These are phyloP conservation scores for Cyberlindnera subsufficiens DNA, from an alignment of 805 yeast species.

Conservation along the genomic window DNA sequence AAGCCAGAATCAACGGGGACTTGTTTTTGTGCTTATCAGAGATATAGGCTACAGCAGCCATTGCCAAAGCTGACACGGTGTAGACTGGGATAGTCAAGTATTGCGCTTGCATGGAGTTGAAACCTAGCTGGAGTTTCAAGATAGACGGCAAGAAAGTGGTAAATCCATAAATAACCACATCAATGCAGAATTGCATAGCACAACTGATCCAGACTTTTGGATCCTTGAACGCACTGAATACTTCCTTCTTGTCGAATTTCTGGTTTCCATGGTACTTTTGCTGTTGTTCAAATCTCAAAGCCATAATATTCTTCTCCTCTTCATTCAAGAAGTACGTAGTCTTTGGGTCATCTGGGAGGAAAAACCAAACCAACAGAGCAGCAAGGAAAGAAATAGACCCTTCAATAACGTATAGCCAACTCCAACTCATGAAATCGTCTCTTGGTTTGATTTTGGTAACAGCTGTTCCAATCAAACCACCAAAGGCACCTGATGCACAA, in stretches of 20 bases:
- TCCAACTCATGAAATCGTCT: constrained; percentile 28
- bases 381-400: constrained; percentile 29
- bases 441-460: constrained; percentile 25
- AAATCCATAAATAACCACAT: constrained; percentile 33
- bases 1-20: constrained; percentile 27
- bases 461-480: constrained; percentile 37
- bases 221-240: constrained; percentile 28
- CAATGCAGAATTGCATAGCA: constrained; percentile 33
- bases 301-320: constrained; percentile 25
- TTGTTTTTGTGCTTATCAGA: constrained; percentile 27
- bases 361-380: constrained; percentile 22
- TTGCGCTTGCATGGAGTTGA: constrained; percentile 27
- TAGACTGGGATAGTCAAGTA: constrained; percentile 36
- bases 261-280: constrained; percentile 22
- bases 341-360: constrained; percentile 29
- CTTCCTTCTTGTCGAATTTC: constrained; percentile 26
- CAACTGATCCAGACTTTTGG: constrained; percentile 28
- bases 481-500: constrained; percentile 39
- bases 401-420: constrained; percentile 35
- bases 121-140: constrained; percentile 24
- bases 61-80: constrained; percentile 26
- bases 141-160: constrained; percentile 36
- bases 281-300: constrained; percentile 20
- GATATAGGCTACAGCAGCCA: constrained; percentile 20
- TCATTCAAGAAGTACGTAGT: constrained; percentile 27